Conservation (phyloP, 805 yeast species). For the Candida insectalens region DNA sequence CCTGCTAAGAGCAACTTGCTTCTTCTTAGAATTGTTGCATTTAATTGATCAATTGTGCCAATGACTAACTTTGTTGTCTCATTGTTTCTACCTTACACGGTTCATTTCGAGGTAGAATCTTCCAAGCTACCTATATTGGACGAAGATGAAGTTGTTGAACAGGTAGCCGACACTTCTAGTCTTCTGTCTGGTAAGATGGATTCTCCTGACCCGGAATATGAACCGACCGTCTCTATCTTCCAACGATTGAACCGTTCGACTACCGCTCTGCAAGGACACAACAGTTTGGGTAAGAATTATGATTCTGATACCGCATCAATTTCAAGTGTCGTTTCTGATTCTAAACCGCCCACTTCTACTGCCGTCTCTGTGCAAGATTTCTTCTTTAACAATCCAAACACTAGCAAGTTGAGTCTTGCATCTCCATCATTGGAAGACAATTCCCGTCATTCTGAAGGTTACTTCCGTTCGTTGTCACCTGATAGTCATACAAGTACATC, state of each 20-base stretch:
- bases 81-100: conserved; percentile 67
- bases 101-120: conserved; percentile 45
- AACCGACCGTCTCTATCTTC: conserved; percentile 17
- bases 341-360: conserved; percentile 6
- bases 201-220: neutral
- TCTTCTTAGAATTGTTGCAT: no score
- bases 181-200: neutral
- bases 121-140: conserved; percentile 5
- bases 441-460: conserved; percentile 3
- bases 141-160: conserved; percentile 19
- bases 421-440: conserved; percentile 7
- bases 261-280: conserved; percentile 3
- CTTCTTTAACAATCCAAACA: conserved; percentile 30
- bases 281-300: conserved; percentile 5
- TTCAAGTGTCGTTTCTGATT: conserved; percentile 2
- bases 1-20: no score
- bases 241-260: no score
- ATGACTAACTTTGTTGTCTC: conserved; percentile 70
- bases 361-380: conserved; percentile 43
- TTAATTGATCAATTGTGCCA: no score
- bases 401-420: conserved; percentile 8
- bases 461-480: conserved; percentile 1
- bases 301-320: conserved; percentile 2
- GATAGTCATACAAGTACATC: neutral
- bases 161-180: conserved; percentile 6